A percentile compares a stretch with the other conserved stretches of the same genome.
These are phyloP conservation scores for Fonsecaea nubica DNA, from an alignment of 2,329 filamentous ascomycete genomes.

Conservation along the genomic window DNA sequence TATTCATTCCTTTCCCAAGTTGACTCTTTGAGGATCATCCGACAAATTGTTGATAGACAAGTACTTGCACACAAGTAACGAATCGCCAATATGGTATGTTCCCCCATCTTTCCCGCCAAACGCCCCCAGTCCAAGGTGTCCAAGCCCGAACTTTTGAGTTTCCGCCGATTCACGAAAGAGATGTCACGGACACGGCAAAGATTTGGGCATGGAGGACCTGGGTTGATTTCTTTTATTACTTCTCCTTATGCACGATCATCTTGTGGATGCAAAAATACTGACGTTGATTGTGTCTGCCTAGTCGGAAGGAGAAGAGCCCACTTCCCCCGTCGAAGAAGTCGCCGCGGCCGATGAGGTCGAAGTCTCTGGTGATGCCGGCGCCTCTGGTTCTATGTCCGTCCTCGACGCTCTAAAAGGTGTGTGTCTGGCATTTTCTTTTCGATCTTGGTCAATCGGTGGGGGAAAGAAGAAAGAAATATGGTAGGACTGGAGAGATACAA, in stretches of 20 bases:
- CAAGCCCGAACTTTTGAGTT: background rate
- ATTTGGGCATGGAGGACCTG: background rate
- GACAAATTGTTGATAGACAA: constrained; percentile 48
- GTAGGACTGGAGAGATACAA: background rate
- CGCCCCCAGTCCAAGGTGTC: background rate
- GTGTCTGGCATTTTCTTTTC: background rate
- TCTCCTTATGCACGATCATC: background rate
- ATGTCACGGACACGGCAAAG: background rate
- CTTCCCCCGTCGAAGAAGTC: constrained; percentile 64
- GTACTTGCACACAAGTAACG: constrained; percentile 39
- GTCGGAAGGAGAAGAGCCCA: constrained; percentile 99
- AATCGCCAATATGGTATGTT: constrained; percentile 56
- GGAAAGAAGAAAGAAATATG: background rate
- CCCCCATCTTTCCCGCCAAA: background rate
- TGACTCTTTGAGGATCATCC: constrained; percentile 62
- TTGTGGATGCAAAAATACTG: background rate
- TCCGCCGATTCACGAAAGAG: background rate
- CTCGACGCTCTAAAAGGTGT: constrained; percentile 91
- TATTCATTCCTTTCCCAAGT: constrained; percentile 36
- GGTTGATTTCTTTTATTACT: background rate
- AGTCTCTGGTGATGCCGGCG: constrained; percentile 85
- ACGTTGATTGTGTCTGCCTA: constrained; percentile 49
- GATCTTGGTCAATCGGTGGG: too few relatives aligned
- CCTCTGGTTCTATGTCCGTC: constrained; percentile 88
- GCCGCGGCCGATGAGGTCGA: constrained; percentile 87